Conservation (phyloP, 2,329 filamentous ascomycete genomes). For the Fusarium napiforme region DNA sequence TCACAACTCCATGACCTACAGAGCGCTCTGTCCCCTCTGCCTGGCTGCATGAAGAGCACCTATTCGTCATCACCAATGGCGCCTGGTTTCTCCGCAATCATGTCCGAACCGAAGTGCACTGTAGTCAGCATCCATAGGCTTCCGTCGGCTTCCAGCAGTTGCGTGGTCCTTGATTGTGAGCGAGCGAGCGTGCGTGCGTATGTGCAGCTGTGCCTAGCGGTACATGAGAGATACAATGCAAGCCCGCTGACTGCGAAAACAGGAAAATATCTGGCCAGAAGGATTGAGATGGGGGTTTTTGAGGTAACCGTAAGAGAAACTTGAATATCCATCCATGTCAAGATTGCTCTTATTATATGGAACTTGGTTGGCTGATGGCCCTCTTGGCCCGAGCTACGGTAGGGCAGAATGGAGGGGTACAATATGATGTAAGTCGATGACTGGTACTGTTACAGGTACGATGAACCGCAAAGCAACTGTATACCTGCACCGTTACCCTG, state of each 20-base stretch:
- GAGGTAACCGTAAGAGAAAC: neutral
- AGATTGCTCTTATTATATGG: constrained; percentile 1
- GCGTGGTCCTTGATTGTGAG: constrained; percentile 1
- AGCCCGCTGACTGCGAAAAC: neutral
- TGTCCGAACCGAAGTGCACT: neutral
- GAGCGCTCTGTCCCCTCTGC: neutral
- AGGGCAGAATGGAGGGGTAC: constrained; percentile 1
- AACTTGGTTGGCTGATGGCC: neutral
- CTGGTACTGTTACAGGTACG: constrained; percentile 1
- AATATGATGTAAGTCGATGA: constrained; percentile 22
- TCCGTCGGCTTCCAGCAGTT: constrained; percentile 23
- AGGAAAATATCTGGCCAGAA: neutral
- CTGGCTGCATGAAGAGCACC: constrained; percentile 12
- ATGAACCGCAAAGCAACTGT: constrained; percentile 1
- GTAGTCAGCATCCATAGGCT: constrained; percentile 22
- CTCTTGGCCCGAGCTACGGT: too few relatives aligned
- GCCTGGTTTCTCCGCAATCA: constrained; percentile 20
- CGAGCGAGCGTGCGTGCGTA: neutral
- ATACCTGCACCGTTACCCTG: neutral
- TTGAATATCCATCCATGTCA: neutral
- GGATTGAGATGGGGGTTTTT: neutral
- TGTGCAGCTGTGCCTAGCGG: constrained; percentile 3
- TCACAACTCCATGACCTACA: neutral
- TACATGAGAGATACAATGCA: constrained; percentile 11
- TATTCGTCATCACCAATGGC: constrained; percentile 30